Base-by-base conservation (phyloP, 2,329 filamentous ascomycete species). In the Stylonectria norvegica region DNA sequence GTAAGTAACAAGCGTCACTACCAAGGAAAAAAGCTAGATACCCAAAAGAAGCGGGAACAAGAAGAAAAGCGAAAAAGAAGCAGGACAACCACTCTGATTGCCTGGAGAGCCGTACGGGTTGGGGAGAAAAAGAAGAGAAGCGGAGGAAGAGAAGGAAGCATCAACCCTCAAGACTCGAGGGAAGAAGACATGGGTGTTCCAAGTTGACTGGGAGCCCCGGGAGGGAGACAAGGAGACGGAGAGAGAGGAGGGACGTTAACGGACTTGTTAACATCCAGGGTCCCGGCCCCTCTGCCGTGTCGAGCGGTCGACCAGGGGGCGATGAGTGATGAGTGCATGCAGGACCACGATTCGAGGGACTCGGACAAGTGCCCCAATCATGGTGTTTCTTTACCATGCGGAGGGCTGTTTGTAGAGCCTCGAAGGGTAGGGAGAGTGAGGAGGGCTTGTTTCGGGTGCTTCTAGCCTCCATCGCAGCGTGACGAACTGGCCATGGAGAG, bases 11-110 rank as follows among this genome's bases (percentile, higher is more conserved):
- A 48, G 44, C 14, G 47, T 48, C 44, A 43, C 43, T 38, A 39
- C 40, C 43, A 44, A 46, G 47, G 43, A 34, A 40, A 42, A 38
- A 39, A 40, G 36, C 25, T 37, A 37, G 31, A 31, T 43, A 47
- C 20, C n/a, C 36, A 45, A 32, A 18, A 18, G 34, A 42, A 39
- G 37, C 16, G 35, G 28, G 38, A 25, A 17, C 38, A 34, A 20
- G 30, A 43, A 45, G 37, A 40, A 17, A 32, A 15, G 25, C 30
- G 41, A 38, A 38, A 43, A 49, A 37, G 34, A 43, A 42, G 47
- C 46, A 56, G 34, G 32, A 37, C 37, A n/a, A n/a, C n/a, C n/a
- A n/a, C n/a, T n/a, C n/a, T 45, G 53, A 52, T 51, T 53, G 52
- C 49, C 43, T 50, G 37, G 50, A 51, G 52, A 49, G 51, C 53